Evolutionary conservation across 805 yeast species (phyloP), one percentile per base, ranked within the genome.

Genomic region (Hanseniaspora hatyaiensis): DNA sequence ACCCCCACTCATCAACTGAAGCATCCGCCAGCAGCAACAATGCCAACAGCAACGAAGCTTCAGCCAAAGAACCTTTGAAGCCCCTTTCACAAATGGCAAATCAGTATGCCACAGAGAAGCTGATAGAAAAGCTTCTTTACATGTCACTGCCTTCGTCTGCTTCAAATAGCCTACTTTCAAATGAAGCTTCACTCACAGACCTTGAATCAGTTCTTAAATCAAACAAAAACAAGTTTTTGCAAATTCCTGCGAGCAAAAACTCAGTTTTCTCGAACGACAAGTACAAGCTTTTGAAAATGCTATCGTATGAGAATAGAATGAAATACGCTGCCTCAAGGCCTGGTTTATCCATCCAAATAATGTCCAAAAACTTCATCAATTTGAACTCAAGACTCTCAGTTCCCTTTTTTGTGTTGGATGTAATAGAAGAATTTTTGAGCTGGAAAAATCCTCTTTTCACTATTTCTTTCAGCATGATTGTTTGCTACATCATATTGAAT

Each of bases 121-220:
- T 85, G 47, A 72, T 85, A 53, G 95, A 86, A 56, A 73, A 78
- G 56, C 65, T 84, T 42, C 64, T 85, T 6, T 67, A 77, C 19
- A 75, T 83, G 78, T 81, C 87, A 1, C 66, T 84, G 22, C 92
- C 94, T 0, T 71, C 82, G 0, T 65, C 75, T 0, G 68, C 75
- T 2, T 72, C 73, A 16, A 62, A 69, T 18, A 69, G 69, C 19
- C 57, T 56, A 6, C 69, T 69, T 16, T 65, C 44, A 1, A 47
- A 36, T 20, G 50, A 47, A 16, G 32, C 40, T 9, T 28, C 47
- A 9, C 15, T 36, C 3, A 34, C 47, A 9, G 47, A 34, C 16
- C 16, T 13, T 6, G 37, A 43, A 3, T 28, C 36, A 5, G 20
- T 43, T 11, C 15, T 43, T 22, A 43, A 43, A 23, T 38, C 47